Percentiles rank a stretch among this genome's conserved stretches.
phyloP scores from a whole-genome alignment of 768 basidiomycete species.

The Mycena vulgaris region DNA sequence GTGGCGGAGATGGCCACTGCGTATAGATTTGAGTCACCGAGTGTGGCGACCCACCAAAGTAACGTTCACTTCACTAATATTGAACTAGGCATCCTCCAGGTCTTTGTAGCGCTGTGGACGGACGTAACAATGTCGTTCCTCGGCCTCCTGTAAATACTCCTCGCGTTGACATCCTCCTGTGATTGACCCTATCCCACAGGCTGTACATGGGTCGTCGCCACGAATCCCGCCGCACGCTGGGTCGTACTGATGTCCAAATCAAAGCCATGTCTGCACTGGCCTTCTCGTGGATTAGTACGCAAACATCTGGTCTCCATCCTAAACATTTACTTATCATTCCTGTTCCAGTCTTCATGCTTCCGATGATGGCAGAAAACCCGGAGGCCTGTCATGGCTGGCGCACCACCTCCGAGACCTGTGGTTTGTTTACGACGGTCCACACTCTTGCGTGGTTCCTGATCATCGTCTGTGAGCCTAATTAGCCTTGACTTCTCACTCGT shows the following conservation, averaged over 20 bases:
- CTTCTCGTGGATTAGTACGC: constrained; percentile 23
- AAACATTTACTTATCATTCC: background rate
- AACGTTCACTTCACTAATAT: background rate
- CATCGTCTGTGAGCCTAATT: background rate
- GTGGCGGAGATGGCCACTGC: background rate
- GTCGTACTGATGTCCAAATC: constrained; percentile 26
- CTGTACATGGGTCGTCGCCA: constrained; percentile 8
- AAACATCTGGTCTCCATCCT: too few species aligned
- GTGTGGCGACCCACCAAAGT: background rate
- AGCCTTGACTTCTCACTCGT: background rate
- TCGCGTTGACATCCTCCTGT: too few species aligned
- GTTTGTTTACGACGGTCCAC: constrained; percentile 13
- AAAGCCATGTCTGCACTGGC: constrained; percentile 6
- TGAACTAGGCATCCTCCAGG: background rate
- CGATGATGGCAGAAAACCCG: background rate
- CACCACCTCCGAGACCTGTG: background rate
- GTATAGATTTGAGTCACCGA: background rate
- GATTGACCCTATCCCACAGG: background rate
- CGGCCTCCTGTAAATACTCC: constrained; percentile 5
- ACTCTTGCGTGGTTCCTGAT: constrained; percentile 23
- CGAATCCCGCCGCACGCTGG: background rate
- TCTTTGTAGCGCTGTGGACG: constrained; percentile 19
- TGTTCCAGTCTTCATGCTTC: constrained; percentile 12
- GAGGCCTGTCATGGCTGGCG: background rate
- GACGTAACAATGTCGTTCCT: constrained; percentile 6